Base-by-base conservation (phyloP, 805 yeast genomes). In the Priceomyces fermenticarens region DNA sequence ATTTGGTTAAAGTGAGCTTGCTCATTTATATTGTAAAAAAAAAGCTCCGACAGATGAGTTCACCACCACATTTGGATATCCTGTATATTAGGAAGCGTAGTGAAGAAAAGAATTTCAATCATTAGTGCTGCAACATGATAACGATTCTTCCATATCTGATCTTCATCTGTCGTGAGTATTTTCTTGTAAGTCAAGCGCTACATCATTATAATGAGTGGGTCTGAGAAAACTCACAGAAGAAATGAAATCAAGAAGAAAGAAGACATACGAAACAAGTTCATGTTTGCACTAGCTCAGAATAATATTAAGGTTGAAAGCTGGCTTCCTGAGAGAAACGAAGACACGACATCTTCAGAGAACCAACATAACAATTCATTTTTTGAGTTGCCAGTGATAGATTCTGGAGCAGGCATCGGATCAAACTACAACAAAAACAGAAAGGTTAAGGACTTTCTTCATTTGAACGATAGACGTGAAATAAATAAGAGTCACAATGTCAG, bases 181-280 rank as follows among this genome's bases (percentile, higher is more conserved):
- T 20, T 20, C 4, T 20, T 20, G 25, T 20, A 8, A 20, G n/a
- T n/a, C n/a, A n/a, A n/a, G 25, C 4, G 8, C 8, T 20, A 5
- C 8, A 20, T 5, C 25, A 20, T 20, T 8, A 20, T 20, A 20
- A 20, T 20, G 25, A 20, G 25, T 20, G 25, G 25, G 8, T 20
- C 25, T 20, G 25, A 20, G n/a, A 45, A 39, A 33, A 40, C 30
- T 38, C 51, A 52, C 43, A 54, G 70, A 40, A 48, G 77, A 30
- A 57, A 68, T 30, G 77, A 74, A 35, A 73, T 75, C 30, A 66
- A 71, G 45, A 54, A 61, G 32, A 75, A 75, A 46, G 73, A 75
- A 42, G 67, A 65, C 23, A 57, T 77, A 3, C 80, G 73, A 43
- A 65, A 75, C 11, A 60, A 61, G 40, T 69, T 77, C 46, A 77